Conservation (phyloP, 441 rosid species). For the Brassica balearica region DNA sequence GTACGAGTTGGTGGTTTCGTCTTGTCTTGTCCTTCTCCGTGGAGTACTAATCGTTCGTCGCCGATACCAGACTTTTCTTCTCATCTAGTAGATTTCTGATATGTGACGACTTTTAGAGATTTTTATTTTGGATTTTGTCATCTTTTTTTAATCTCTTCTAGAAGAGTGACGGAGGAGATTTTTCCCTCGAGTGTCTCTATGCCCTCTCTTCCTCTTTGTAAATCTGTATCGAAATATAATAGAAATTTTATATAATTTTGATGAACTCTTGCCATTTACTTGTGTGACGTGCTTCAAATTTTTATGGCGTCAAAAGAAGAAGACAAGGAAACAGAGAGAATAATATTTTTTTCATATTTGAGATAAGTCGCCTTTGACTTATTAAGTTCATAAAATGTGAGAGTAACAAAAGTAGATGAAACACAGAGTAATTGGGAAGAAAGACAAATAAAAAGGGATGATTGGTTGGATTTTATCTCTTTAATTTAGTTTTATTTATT, state of each 20-base stretch:
- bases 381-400: background rate
- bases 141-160: background rate
- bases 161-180: constrained; percentile 27
- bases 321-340: background rate
- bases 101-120: background rate
- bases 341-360: background rate
- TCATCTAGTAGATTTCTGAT: constrained; percentile 46
- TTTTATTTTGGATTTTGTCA: background rate
- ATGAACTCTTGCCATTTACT: background rate
- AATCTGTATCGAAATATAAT: background rate
- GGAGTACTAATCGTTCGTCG: constrained; percentile 33
- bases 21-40: constrained; percentile 31
- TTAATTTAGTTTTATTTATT: no score
- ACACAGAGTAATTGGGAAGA: no score
- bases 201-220: background rate
- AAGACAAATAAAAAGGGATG: no score
- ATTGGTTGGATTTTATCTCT: no score
- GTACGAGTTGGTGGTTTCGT: constrained; percentile 34
- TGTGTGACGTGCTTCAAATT: background rate
- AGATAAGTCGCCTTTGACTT: background rate
- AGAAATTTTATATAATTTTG: background rate
- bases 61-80: constrained; percentile 41
- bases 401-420: no score
- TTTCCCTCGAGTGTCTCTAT: constrained; percentile 4
- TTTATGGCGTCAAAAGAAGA: background rate